A percentile compares a stretch with the other conserved stretches of the same genome.
Conservation (phyloP, 176 grass and related monocot species). For the Phyllostachys edulis region DNA sequence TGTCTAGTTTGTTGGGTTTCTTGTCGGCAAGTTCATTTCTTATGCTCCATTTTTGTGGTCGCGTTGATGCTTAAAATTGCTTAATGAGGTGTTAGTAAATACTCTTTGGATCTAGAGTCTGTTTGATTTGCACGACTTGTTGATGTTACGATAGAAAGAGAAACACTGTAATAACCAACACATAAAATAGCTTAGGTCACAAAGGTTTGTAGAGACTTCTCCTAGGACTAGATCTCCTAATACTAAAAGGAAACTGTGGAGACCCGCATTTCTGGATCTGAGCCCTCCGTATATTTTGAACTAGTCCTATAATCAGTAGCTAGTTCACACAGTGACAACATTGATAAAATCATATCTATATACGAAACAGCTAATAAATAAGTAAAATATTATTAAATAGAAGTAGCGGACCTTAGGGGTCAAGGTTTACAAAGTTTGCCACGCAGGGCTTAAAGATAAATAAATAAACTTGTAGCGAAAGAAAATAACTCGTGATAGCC, state of each 20-base stretch:
- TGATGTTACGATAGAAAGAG: neutral
- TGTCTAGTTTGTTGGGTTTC: neutral
- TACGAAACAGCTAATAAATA: too few species aligned
- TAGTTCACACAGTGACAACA: too few species aligned
- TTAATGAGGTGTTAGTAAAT: neutral
- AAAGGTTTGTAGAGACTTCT: neutral
- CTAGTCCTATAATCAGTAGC: too few species aligned
- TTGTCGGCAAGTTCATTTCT: neutral
- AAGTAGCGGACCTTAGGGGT: too few species aligned
- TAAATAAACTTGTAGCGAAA: too few species aligned
- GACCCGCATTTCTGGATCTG: too few species aligned
- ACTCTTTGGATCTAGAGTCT: neutral
- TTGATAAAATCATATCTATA: too few species aligned
- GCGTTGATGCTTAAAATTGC: neutral
- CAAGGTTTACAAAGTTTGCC: too few species aligned
- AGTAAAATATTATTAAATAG: too few species aligned
- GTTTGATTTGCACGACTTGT: neutral
- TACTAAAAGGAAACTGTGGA: constrained; percentile 1
- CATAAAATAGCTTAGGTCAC: neutral
- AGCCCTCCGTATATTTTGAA: too few species aligned
- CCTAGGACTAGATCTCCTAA: neutral
- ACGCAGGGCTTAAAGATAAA: too few species aligned
- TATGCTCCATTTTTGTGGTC: neutral
- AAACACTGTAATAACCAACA: neutral
- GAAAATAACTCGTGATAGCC: too few species aligned